These are phyloP conservation scores for Metschnikowia bowlesiae DNA, from an alignment of 805 yeast species.

Conservation along the genomic window DNA sequence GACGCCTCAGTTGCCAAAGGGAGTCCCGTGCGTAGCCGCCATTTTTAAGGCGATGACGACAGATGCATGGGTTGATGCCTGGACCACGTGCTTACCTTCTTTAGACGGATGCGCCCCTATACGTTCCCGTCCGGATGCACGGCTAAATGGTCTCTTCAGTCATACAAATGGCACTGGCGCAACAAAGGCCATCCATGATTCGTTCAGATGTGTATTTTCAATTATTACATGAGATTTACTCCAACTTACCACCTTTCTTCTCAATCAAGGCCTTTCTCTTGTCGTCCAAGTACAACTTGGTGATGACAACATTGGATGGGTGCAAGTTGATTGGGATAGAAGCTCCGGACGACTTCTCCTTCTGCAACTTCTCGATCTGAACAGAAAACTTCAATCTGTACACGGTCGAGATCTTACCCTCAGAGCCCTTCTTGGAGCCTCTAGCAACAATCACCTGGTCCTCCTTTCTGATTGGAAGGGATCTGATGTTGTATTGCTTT, in stretches of 20 bases:
- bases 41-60: too few relatives aligned
- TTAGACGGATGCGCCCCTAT: too few relatives aligned
- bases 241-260: conserved; percentile 97
- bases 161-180: too few relatives aligned
- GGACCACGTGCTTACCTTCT: too few relatives aligned
- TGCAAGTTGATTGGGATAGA: conserved; percentile 95
- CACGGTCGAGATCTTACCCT: conserved; percentile 95
- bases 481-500: conserved; percentile 92
- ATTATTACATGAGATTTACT: conserved; percentile 48
- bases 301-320: conserved; percentile 98
- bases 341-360: conserved; percentile 98
- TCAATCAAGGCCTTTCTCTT: conserved; percentile 97
- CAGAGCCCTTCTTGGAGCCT: conserved; percentile 99
- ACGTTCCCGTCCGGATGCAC: too few relatives aligned
- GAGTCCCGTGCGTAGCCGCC: too few relatives aligned
- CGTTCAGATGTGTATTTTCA: conserved; percentile 18
- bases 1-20: too few relatives aligned
- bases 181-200: neutral
- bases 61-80: too few relatives aligned
- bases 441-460: conserved; percentile 95
- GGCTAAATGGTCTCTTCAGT: too few relatives aligned
- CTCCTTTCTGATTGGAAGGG: conserved; percentile 96
- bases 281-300: conserved; percentile 96
- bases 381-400: conserved; percentile 98
- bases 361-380: conserved; percentile 95